Base-by-base conservation (phyloP, 306 rosid species). In the Dryas drummondii region DNA sequence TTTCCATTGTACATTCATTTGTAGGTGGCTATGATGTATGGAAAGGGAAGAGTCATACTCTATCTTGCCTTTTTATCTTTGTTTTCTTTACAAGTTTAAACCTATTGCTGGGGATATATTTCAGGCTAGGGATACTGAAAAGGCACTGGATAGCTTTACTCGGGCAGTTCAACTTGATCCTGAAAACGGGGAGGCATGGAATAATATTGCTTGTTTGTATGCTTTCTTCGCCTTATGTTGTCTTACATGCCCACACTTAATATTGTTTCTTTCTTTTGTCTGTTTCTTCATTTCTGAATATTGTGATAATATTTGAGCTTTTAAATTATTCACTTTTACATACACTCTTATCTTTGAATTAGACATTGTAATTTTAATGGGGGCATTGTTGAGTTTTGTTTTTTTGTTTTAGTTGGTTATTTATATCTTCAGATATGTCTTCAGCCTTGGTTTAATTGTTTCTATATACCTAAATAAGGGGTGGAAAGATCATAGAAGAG, bases 181-280 rank as follows among this genome's bases (percentile, higher is more conserved):
- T 57, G 97, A 91, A 48, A 94, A 94, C 48, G 98, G 98, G 84
- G 98, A 94, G 89, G 97, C 98, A 70, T 94, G 98, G 98, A 94
- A 94, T 83, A 94, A 94, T 78, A 87, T 94, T 74, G 98, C 98
- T 87, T 91, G 98, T 82, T 81, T 94, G 98, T 94, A 88, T 77
- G 97, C 48, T 68, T 52, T 77, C 76, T 68, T 69, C 66, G 9
- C 79, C 76, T 72, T 37, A 26, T 45, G 41, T 22, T 69, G 60
- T 69, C 70, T 40, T 32, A 14, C 47, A 57, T 49, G 16, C 13
- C 52, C 56, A 60, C 45, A 47, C 45, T 6, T 4, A 47, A 40
- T 40, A 46, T 13, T 37, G 40, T 19, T 9, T 7, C 9, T 27
- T 49, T 63, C 1, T 41, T 73, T 4, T 61, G 40, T 48, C 8